Evolutionary conservation across 441 rosid species (phyloP).

Genomic region (Gossypium schwendimanii): DNA sequence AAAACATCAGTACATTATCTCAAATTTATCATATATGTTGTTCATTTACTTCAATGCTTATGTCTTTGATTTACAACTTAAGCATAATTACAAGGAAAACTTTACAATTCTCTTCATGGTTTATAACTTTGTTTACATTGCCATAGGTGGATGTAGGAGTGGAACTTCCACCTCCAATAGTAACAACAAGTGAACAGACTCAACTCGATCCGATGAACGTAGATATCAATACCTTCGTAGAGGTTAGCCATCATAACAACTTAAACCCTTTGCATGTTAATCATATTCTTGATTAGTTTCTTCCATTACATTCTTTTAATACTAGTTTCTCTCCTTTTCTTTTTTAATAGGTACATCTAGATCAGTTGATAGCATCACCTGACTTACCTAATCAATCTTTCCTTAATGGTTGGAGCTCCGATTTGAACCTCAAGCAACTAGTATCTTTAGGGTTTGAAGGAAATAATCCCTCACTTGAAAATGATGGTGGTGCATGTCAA

Average conservation of each 20-base stretch:
- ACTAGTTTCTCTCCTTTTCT: background rate
- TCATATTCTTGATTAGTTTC: background rate
- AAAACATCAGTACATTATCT: background rate
- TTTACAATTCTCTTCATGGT: too few relatives aligned
- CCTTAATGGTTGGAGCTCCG: background rate
- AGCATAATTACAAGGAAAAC: too few relatives aligned
- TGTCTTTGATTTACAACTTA: background rate
- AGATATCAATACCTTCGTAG: background rate
- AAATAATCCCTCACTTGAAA: background rate
- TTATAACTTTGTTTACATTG: background rate
- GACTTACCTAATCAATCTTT: slow-evolving; percentile 3
- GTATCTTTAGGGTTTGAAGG: background rate
- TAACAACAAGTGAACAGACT: background rate
- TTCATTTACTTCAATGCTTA: background rate
- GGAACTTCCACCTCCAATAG: background rate
- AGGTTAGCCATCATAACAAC: background rate
- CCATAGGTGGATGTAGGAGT: background rate
- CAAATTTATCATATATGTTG: too few relatives aligned
- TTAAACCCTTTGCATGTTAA: background rate
- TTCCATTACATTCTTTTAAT: background rate
- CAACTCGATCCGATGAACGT: background rate
- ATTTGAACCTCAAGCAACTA: background rate
- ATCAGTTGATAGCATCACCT: background rate
- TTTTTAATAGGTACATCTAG: background rate
- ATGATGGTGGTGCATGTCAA: background rate